A percentile compares a stretch with the other conserved stretches of the same genome.
Evolutionary conservation across 208 protist species (phyloP).

Genomic region (Histomonas meleagridis): DNA sequence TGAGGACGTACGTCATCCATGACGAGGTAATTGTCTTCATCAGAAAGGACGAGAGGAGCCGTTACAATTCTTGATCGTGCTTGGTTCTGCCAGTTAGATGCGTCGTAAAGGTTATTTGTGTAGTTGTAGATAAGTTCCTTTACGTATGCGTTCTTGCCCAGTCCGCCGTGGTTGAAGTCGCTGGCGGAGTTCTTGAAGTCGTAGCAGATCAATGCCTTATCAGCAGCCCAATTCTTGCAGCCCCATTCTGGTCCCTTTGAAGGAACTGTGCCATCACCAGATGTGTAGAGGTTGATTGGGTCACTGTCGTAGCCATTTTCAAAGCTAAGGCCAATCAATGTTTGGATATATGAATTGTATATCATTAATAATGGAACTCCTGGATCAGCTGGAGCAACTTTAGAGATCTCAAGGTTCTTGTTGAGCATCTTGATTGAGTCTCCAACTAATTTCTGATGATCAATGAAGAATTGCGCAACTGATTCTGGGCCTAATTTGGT

Average conservation of each 20-base stretch:
- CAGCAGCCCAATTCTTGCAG: neutral
- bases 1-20: too few relatives aligned
- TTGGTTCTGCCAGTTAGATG: too few relatives aligned
- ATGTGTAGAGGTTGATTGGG: too few relatives aligned
- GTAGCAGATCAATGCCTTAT: neutral
- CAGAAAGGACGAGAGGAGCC: too few relatives aligned
- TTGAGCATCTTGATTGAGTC: neutral
- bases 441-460: neutral
- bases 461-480: neutral
- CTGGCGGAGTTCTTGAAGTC: neutral
- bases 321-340: neutral
- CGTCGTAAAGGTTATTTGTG: too few relatives aligned
- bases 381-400: neutral
- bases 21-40: too few relatives aligned
- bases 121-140: neutral
- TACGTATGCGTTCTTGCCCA: neutral
- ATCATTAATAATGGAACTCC: neutral
- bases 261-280: slow-evolving; percentile 31
- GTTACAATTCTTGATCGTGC: too few relatives aligned
- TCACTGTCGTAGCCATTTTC: neutral
- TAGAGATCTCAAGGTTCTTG: neutral
- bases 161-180: neutral
- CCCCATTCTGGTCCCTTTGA: neutral
- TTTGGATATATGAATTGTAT: neutral
- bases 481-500: neutral